These are phyloP conservation scores for Pseudogymnoascus sp. DNA, from an alignment of 2,329 filamentous ascomycete genomes.

Conservation along the genomic window DNA sequence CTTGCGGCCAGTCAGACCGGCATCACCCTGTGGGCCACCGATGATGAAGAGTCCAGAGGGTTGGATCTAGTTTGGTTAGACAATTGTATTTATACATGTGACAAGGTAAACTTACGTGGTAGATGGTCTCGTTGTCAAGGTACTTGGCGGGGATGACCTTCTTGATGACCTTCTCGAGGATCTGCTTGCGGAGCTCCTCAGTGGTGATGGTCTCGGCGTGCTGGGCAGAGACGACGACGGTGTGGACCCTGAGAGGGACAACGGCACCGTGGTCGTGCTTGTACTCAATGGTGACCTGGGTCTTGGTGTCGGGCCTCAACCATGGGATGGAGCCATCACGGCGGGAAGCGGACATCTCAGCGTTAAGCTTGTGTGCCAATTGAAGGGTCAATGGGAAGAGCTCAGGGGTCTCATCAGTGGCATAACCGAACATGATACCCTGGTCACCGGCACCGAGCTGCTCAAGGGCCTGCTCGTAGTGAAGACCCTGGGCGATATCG, in stretches of 20 bases:
- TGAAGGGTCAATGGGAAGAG: slow-evolving; percentile 89
- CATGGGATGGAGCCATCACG: slow-evolving; percentile 82
- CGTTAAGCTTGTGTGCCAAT: slow-evolving; percentile 94
- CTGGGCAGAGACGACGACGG: slow-evolving; percentile 92
- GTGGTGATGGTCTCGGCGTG: slow-evolving; percentile 84
- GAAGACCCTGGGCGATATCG: slow-evolving; percentile 97
- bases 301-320: slow-evolving; percentile 99
- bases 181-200: slow-evolving; percentile 86
- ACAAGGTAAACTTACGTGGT: slow-evolving; percentile 61
- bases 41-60: slow-evolving; percentile 98
- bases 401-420: slow-evolving; percentile 97
- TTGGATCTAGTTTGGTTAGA: slow-evolving; percentile 58
- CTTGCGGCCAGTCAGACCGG: slow-evolving; percentile 96
- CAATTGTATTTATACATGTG: neutral
- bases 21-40: slow-evolving; percentile 96
- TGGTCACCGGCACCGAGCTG: slow-evolving; percentile 98
- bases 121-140: slow-evolving; percentile 86
- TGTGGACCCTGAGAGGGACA: slow-evolving; percentile 86
- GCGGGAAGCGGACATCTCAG: slow-evolving; percentile 84
- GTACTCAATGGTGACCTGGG: slow-evolving; percentile 98
- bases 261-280: slow-evolving; percentile 93
- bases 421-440: slow-evolving; percentile 99
- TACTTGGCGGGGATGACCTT: slow-evolving; percentile 87
- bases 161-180: slow-evolving; percentile 96
- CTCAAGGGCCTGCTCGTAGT: slow-evolving; percentile 96